A percentile compares a stretch with the other conserved stretches of the same genome.
phyloP scores from a whole-genome alignment of 108 stramenopile species.

The Stephanodiscus triporus region DNA sequence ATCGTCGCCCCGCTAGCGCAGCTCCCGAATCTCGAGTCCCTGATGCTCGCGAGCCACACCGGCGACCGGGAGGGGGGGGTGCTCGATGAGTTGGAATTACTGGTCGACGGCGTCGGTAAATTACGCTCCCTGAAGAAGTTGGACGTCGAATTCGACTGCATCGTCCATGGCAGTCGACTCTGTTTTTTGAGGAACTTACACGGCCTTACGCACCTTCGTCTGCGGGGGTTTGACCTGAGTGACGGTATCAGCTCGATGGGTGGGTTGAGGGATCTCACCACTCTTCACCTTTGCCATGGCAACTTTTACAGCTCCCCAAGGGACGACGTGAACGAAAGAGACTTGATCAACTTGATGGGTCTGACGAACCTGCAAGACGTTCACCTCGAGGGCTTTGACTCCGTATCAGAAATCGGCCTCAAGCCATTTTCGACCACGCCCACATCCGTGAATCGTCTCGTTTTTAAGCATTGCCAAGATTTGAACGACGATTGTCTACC shows the following conservation, averaged over 20 bases:
- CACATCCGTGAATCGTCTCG: constrained; percentile 13
- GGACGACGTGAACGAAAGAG: constrained; percentile 39
- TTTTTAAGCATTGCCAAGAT: constrained; percentile 46
- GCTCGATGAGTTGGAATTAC: constrained; percentile 23
- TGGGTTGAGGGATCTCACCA: constrained; percentile 12
- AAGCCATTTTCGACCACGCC: constrained; percentile 15
- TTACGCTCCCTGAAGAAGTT: constrained; percentile 25
- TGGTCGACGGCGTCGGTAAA: constrained; percentile 15
- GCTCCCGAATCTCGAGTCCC: constrained; percentile 21
- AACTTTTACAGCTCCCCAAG: constrained; percentile 47
- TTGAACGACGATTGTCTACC: constrained; percentile 32
- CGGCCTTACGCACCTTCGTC: constrained; percentile 26
- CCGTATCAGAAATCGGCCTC: constrained; percentile 30
- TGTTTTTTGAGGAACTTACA: constrained; percentile 19
- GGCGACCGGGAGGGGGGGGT: constrained; percentile 9
- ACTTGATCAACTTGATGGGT: constrained; percentile 29
- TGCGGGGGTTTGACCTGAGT: constrained; percentile 48
- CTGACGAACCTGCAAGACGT: constrained; percentile 23
- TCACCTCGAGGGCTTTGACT: constrained; percentile 50
- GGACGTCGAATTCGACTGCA: constrained; percentile 40
- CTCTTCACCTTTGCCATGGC: constrained; percentile 44
- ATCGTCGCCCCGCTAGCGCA: constrained; percentile 15
- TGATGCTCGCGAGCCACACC: constrained; percentile 21
- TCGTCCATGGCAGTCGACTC: constrained; percentile 37
- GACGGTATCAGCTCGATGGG: constrained; percentile 26